Evolutionary conservation across 441 rosid genomes (phyloP).

Genomic region (Hypseocharis bilobata): DNA sequence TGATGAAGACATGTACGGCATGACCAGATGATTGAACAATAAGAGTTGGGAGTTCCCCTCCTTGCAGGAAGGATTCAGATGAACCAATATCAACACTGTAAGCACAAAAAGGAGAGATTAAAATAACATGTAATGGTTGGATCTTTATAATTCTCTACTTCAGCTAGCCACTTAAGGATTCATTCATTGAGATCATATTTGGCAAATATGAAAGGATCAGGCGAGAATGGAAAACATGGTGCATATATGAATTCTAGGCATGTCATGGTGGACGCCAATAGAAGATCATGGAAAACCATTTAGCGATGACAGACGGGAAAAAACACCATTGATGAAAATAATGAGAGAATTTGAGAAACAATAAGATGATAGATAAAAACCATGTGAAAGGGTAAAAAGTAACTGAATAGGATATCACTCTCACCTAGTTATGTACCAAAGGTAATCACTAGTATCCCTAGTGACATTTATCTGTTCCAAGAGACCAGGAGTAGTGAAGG

Average conservation of each 20-base stretch:
- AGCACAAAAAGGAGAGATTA: constrained; percentile 11
- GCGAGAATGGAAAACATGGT: too few species aligned
- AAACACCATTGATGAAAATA: too few species aligned
- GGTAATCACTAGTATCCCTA: constrained; percentile 77
- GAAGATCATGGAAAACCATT: too few species aligned
- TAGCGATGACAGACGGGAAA: too few species aligned
- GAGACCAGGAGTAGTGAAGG: constrained; percentile 66
- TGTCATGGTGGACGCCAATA: too few species aligned
- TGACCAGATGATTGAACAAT: constrained; percentile 78
- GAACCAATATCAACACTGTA: constrained; percentile 65
- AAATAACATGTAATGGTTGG: constrained; percentile 3
- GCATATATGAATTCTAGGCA: too few species aligned
- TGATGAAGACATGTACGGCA: constrained; percentile 79
- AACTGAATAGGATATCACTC: constrained; percentile 7
- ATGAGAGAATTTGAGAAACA: too few species aligned
- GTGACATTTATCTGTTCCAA: constrained; percentile 95
- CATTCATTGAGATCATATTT: too few species aligned
- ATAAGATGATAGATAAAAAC: too few species aligned
- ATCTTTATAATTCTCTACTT: neutral
- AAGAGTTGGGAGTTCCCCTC: constrained; percentile 85
- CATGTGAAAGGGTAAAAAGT: neutral
- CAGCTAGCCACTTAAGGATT: too few species aligned
- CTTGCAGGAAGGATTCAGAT: constrained; percentile 74
- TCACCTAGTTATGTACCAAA: constrained; percentile 97
- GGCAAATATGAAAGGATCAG: too few species aligned